phyloP scores from a whole-genome alignment of 1,284 basidiomycete genomes.

The Cutaneotrichosporon cyanovorans region DNA sequence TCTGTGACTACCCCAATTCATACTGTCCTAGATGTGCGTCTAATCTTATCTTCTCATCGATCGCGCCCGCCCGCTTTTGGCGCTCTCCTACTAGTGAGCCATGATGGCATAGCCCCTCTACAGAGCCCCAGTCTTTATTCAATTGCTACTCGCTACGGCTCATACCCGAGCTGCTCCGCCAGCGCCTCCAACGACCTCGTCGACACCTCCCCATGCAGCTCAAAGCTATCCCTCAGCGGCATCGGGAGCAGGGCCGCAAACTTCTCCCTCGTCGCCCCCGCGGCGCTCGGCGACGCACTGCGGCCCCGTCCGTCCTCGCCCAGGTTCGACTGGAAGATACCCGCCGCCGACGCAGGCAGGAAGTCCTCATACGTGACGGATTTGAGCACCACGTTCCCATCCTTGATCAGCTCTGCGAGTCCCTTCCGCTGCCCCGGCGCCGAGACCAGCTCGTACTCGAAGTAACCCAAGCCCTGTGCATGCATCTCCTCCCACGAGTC shows the following conservation, averaged over 20 bases:
- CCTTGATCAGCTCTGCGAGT: conserved; percentile 24
- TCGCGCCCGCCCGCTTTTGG: too few relatives aligned
- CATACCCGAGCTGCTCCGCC: conserved; percentile 7
- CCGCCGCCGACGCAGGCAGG: conserved; percentile 46
- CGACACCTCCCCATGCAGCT: conserved; percentile 24
- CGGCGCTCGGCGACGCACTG: conserved; percentile 10
- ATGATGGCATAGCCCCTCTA: too few relatives aligned
- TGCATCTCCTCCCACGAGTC: conserved; percentile 31
- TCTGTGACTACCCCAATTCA: too few relatives aligned
- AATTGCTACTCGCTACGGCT: background rate
- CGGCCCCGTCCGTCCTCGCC: conserved; percentile 17
- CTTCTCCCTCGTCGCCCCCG: conserved; percentile 9
- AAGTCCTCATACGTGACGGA: conserved; percentile 48
- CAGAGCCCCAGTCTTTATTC: too few relatives aligned
- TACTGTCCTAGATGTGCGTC: too few relatives aligned
- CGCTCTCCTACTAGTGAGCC: too few relatives aligned
- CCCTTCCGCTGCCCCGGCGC: background rate
- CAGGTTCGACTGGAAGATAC: conserved; percentile 47
- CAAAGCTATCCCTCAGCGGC: conserved; percentile 23
- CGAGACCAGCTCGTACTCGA: conserved; percentile 23
- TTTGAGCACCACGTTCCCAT: conserved; percentile 30
- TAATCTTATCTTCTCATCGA: too few relatives aligned
- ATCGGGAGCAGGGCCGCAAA: conserved; percentile 22
- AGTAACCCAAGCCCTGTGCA: conserved; percentile 31
- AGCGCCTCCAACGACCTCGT: conserved; percentile 4